Conservation (phyloP, 345 rosid genomes). For the Turnera subulata region DNA sequence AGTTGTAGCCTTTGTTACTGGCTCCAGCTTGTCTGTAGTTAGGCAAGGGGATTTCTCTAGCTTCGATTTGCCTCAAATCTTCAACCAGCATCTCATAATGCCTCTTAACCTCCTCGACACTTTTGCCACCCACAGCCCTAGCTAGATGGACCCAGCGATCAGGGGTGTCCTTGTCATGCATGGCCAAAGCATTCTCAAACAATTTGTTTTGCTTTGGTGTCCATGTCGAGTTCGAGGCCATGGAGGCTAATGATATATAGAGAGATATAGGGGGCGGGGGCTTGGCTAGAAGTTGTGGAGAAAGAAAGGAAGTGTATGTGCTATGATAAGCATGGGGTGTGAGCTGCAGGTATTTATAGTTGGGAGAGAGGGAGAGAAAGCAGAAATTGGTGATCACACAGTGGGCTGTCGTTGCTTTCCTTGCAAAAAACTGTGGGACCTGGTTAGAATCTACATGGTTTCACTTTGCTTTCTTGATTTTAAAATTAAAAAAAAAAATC, state of each 20-base stretch:
- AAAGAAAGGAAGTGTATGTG: too few relatives aligned
- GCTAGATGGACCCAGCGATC: neutral
- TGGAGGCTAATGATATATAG: neutral
- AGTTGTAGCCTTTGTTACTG: neutral
- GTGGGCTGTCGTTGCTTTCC: too few relatives aligned
- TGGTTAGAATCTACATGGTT: too few relatives aligned
- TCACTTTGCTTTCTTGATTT: too few relatives aligned
- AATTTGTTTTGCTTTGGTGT: constrained; percentile 3
- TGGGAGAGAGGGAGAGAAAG: too few relatives aligned
- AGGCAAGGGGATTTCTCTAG: neutral
- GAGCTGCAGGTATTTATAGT: too few relatives aligned
- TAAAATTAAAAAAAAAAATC: too few relatives aligned
- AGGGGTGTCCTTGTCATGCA: neutral
- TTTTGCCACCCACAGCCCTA: neutral
- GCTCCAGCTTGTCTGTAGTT: neutral
- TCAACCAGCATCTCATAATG: constrained; percentile 2
- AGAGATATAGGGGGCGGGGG: too few relatives aligned
- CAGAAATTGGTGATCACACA: too few relatives aligned
- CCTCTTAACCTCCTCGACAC: neutral
- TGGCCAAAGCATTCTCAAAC: constrained; percentile 3
- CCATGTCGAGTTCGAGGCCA: constrained; percentile 20
- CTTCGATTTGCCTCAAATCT: neutral
- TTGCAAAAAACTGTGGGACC: too few relatives aligned
- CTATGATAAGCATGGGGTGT: too few relatives aligned
- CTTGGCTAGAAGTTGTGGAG: too few relatives aligned